phyloP scores from a whole-genome alignment of 1,284 basidiomycete species.

The Rhodotorula sp. region DNA sequence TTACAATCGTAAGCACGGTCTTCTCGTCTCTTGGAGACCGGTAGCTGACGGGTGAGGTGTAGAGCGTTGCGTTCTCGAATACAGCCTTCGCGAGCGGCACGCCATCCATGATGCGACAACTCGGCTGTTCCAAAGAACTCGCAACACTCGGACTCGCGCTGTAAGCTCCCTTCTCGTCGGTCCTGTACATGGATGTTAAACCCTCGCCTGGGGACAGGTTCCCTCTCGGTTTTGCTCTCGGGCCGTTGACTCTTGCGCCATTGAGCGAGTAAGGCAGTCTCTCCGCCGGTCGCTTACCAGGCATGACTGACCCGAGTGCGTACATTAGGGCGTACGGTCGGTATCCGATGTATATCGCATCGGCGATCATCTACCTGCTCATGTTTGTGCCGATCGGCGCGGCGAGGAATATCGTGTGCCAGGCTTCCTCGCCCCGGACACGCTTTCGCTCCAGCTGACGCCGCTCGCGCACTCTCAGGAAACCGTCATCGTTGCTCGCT shows the following conservation, averaged over 20 bases:
- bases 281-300: too few relatives aligned
- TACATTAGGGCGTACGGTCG: constrained; percentile 15
- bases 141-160: constrained; percentile 30
- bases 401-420: constrained; percentile 59
- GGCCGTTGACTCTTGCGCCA: constrained; percentile 27
- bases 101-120: constrained; percentile 25
- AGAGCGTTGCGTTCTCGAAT: constrained; percentile 22
- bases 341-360: constrained; percentile 55
- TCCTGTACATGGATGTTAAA: background rate
- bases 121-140: constrained; percentile 25
- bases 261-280: constrained; percentile 19
- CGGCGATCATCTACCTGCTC: constrained; percentile 59
- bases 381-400: constrained; percentile 65
- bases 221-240: constrained; percentile 37
- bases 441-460: background rate
- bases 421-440: background rate
- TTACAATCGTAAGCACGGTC: constrained; percentile 18
- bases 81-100: constrained; percentile 31
- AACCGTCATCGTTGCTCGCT: constrained; percentile 64
- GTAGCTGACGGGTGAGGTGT: background rate
- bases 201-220: constrained; percentile 12
- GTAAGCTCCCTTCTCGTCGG: background rate
- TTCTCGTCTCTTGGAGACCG: background rate
- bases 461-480: background rate
- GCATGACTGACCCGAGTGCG: background rate